A percentile compares a stretch with the other conserved stretches of the same genome.
phyloP scores from a whole-genome alignment of 2,329 filamentous ascomycete species.

The Daldinia eschscholtzii region DNA sequence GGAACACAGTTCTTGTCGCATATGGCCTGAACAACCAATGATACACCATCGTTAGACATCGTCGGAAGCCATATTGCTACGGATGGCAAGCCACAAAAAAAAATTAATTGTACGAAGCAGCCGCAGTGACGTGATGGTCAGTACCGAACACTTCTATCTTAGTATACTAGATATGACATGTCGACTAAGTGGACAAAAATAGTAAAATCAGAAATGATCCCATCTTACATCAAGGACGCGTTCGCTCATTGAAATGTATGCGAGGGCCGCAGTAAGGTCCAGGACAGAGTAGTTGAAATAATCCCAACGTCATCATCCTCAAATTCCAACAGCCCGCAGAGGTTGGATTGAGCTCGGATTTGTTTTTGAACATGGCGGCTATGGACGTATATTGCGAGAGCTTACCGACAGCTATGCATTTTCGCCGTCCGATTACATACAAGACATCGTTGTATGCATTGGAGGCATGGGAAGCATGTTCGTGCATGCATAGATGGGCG shows the following conservation, averaged over 20 bases:
- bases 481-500: conserved; percentile 39
- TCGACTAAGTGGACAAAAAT: conserved; percentile 28
- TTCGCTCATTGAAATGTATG: background rate
- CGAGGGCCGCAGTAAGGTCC: background rate
- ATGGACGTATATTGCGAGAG: conserved; percentile 8
- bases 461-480: conserved; percentile 11
- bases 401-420: conserved; percentile 40
- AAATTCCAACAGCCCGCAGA: conserved; percentile 7
- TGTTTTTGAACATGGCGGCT: conserved; percentile 30
- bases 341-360: conserved; percentile 22
- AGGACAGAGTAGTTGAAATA: conserved; percentile 19
- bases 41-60: background rate
- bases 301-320: conserved; percentile 35
- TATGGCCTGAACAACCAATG: background rate
- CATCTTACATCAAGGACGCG: conserved; percentile 3
- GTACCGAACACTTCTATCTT: background rate
- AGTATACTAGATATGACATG: conserved; percentile 21
- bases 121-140: background rate
- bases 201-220: conserved; percentile 29
- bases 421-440: conserved; percentile 34
- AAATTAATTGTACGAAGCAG: conserved; percentile 8
- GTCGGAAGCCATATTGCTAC: conserved; percentile 15
- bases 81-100: conserved; percentile 2
- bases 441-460: conserved; percentile 30
- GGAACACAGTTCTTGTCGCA: conserved; percentile 23